Percentiles rank a stretch among this genome's conserved stretches.
These are phyloP conservation scores for Fusarium sp. DNA, from an alignment of 2,329 filamentous ascomycete species.

Conservation along the genomic window DNA sequence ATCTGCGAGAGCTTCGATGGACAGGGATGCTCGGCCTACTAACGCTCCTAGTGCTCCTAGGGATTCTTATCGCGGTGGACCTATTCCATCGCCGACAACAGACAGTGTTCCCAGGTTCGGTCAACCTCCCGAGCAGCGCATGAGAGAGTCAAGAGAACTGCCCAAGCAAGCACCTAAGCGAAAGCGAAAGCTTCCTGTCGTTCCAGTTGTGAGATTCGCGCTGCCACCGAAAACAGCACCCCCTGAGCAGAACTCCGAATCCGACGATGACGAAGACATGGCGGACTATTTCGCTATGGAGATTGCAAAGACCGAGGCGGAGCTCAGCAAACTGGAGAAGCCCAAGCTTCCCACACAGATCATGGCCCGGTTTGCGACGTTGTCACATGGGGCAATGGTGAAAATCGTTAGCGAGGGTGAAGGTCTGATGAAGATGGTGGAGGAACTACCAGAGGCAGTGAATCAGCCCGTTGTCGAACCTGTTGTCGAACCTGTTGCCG, in stretches of 20 bases:
- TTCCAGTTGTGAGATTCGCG: slow-evolving; percentile 54
- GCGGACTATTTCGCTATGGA: slow-evolving; percentile 67
- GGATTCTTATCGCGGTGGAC: slow-evolving; percentile 30
- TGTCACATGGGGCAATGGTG: slow-evolving; percentile 63
- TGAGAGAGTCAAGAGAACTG: slow-evolving; percentile 21
- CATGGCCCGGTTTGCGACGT: slow-evolving; percentile 59
- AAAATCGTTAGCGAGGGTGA: slow-evolving; percentile 61
- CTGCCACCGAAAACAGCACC: slow-evolving; percentile 54
- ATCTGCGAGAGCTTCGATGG: slow-evolving; percentile 45
- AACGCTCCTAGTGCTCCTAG: slow-evolving; percentile 29
- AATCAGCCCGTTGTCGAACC: slow-evolving; percentile 3
- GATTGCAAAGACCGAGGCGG: slow-evolving; percentile 63
- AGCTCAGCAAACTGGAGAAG: slow-evolving; percentile 61
- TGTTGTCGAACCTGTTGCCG: background rate
- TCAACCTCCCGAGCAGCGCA: slow-evolving; percentile 16
- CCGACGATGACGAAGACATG: slow-evolving; percentile 71
- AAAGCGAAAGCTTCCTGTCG: slow-evolving; percentile 45
- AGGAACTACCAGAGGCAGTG: slow-evolving; percentile 52
- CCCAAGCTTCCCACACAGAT: slow-evolving; percentile 55
- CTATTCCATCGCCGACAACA: slow-evolving; percentile 41
- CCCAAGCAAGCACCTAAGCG: slow-evolving; percentile 34
- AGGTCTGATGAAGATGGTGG: slow-evolving; percentile 58
- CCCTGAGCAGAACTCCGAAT: slow-evolving; percentile 56
- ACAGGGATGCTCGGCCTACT: slow-evolving; percentile 35
- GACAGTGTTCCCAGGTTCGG: slow-evolving; percentile 36